phyloP scores from a whole-genome alignment of 1,284 basidiomycete species.

The Hymenochaete sp. region DNA sequence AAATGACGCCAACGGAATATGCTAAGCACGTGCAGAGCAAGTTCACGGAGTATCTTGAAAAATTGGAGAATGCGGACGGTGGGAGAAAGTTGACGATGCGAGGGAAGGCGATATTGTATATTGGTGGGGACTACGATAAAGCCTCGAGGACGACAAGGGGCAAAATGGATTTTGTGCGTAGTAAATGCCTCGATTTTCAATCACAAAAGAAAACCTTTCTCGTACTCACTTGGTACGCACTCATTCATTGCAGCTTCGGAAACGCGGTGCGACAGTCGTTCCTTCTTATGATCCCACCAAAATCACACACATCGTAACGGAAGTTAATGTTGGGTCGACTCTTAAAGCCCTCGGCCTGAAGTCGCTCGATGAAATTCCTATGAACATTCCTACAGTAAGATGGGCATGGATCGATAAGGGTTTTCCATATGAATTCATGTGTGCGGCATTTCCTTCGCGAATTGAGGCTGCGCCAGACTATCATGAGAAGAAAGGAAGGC shows the following conservation, averaged over 20 bases:
- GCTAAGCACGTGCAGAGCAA: constrained; percentile 12
- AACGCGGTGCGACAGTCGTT: constrained; percentile 47
- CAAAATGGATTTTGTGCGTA: constrained; percentile 54
- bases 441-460: constrained; percentile 39
- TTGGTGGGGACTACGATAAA: constrained; percentile 45
- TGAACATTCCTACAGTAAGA: constrained; percentile 49
- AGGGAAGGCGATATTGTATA: constrained; percentile 48
- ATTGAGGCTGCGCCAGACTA: constrained; percentile 32
- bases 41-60: constrained; percentile 11
- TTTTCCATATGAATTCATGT: constrained; percentile 32
- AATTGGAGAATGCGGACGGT: not conserved
- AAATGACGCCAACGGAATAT: constrained; percentile 17
- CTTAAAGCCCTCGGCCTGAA: constrained; percentile 37
- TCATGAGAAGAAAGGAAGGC: constrained; percentile 15
- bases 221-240: not conserved
- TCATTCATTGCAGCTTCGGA: constrained; percentile 39
- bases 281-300: constrained; percentile 42
- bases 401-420: constrained; percentile 48
- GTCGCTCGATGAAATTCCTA: constrained; percentile 45
- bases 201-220: not conserved
- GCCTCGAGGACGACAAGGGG: constrained; percentile 42
- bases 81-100: constrained; percentile 36
- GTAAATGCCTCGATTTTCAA: not conserved
- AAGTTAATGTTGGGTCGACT: constrained; percentile 29
- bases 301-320: constrained; percentile 59